Evolutionary conservation across 1,284 basidiomycete genomes (phyloP), one percentile per base, ranked within the genome.

Genomic region (Volvariella volvacea): DNA sequence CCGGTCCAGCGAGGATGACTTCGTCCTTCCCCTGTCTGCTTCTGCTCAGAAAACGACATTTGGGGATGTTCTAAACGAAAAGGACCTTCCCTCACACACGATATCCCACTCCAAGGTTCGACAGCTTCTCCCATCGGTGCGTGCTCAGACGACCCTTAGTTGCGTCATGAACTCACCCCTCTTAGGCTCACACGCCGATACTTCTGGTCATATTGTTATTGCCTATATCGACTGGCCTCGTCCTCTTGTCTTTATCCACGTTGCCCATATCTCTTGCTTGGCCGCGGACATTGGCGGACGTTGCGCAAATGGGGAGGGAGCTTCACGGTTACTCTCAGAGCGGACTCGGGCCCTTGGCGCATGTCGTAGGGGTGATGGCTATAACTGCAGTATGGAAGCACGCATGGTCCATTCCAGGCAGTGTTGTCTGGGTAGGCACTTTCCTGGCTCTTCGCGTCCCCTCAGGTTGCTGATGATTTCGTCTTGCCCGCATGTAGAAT

Each of bases 311-410:
- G 8, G 85, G 84, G 6, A 68, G 76, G 34, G 85, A 88, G 49
- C 73, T 90, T 4, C 83, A 85, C 54, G 76, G 73, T 37, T 90
- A 90, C 58, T 78, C 84, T 3, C 81, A 83, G 55, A 84, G 82
- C 49, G 84, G 84, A 3, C 54, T 68, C 12, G 66, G 62, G 1
- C 75, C 80, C 14, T 68, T 80, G 46, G 72, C 74, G 3, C 87
- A 90, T 60, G 83, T 90, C 38, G 61, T 93, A 38, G 79, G 73
- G n/a, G 89, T 92, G 31, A 74, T 95, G 55, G 81, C 84, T 30
- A 73, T 91, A n/a, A 81, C 86, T 16, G 88, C 88, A 2, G 71
- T 90, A 28, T 95, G 90, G 90, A 94, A 92, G 65, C 92, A 95
- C 61, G 90, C 91, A 4, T 95, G 91, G 91, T 92, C 89, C 48